phyloP scores from a whole-genome alignment of 352 stramenopile species.

The Pythium sp. region DNA sequence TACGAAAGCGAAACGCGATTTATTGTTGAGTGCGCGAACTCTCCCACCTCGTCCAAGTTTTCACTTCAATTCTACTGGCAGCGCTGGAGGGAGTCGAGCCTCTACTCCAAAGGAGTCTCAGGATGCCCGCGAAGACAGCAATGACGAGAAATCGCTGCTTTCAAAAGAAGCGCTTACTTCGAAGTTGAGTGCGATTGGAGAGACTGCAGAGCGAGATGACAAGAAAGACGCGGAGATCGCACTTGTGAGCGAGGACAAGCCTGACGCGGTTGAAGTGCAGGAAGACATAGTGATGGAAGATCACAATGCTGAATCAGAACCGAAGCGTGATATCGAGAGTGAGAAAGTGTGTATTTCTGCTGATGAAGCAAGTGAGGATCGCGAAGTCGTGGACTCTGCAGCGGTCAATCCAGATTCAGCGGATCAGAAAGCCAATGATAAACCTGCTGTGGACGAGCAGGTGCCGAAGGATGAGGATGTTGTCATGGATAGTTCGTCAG shows the following conservation, averaged over 20 bases:
- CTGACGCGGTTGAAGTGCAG: neutral
- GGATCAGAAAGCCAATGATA: neutral
- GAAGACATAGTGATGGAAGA: neutral
- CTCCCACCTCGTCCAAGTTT: conserved; percentile 34
- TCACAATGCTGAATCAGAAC: neutral
- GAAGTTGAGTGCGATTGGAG: conserved; percentile 7
- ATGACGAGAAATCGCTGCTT: neutral
- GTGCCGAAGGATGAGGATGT: neutral
- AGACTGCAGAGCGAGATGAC: neutral
- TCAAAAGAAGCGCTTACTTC: conserved; percentile 2
- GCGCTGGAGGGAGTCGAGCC: conserved; percentile 23
- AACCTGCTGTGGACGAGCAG: neutral
- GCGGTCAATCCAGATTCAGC: neutral
- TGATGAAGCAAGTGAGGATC: neutral
- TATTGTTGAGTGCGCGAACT: conserved; percentile 18
- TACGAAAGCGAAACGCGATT: conserved; percentile 24
- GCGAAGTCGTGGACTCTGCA: neutral
- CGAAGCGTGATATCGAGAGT: neutral
- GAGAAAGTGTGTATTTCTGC: neutral
- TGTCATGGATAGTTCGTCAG: neutral
- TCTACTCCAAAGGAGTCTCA: conserved; percentile 25
- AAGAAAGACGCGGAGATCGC: neutral
- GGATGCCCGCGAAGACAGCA: conserved; percentile 5
- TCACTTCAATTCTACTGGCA: conserved; percentile 15
- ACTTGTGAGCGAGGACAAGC: neutral